Percentiles rank a stretch among this genome's conserved stretches.
These are phyloP conservation scores for Citrus australasica DNA, from an alignment of 345 rosid genomes.

Conservation along the genomic window DNA sequence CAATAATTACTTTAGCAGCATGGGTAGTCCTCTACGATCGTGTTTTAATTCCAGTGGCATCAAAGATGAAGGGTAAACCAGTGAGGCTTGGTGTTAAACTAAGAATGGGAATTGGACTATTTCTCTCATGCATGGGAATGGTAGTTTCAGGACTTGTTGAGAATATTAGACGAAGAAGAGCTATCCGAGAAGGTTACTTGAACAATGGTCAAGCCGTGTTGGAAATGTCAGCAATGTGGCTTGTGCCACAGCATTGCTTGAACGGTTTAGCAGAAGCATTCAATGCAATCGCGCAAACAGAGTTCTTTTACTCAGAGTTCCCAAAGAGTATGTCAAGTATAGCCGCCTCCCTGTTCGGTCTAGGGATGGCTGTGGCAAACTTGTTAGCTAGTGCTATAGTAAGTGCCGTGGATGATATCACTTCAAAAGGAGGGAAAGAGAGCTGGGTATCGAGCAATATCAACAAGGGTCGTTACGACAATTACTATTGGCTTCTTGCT, in stretches of 20 bases:
- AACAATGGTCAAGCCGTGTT: slow-evolving; percentile 37
- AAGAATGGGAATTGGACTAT: slow-evolving; percentile 74
- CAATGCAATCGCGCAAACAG: slow-evolving; percentile 65
- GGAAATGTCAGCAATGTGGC: slow-evolving; percentile 78
- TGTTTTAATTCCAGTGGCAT: slow-evolving; percentile 56
- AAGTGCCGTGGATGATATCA: slow-evolving; percentile 29
- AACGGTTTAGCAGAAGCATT: slow-evolving; percentile 78
- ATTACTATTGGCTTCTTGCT: slow-evolving; percentile 72
- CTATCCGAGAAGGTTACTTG: slow-evolving; percentile 47
- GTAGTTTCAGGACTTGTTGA: slow-evolving; percentile 58
- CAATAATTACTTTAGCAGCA: slow-evolving; percentile 37
- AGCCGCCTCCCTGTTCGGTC: slow-evolving; percentile 54
- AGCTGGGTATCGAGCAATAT: slow-evolving; percentile 75
- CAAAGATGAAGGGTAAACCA: slow-evolving; percentile 58
- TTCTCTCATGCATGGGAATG: slow-evolving; percentile 56
- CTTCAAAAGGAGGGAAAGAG: slow-evolving; percentile 40
- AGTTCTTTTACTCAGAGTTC: slow-evolving; percentile 73
- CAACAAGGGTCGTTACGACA: slow-evolving; percentile 68
- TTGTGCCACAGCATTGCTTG: slow-evolving; percentile 56
- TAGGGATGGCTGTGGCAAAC: slow-evolving; percentile 66
- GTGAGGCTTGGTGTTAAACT: slow-evolving; percentile 45
- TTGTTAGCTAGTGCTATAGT: slow-evolving; percentile 56
- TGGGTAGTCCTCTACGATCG: slow-evolving; percentile 80
- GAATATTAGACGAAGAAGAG: slow-evolving; percentile 51
- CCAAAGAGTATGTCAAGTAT: slow-evolving; percentile 80